A percentile compares a stretch with the other conserved stretches of the same genome.
These are phyloP conservation scores for Talaromyces thailandensis DNA, from an alignment of 495 filamentous ascomycete genomes.

Conservation along the genomic window DNA sequence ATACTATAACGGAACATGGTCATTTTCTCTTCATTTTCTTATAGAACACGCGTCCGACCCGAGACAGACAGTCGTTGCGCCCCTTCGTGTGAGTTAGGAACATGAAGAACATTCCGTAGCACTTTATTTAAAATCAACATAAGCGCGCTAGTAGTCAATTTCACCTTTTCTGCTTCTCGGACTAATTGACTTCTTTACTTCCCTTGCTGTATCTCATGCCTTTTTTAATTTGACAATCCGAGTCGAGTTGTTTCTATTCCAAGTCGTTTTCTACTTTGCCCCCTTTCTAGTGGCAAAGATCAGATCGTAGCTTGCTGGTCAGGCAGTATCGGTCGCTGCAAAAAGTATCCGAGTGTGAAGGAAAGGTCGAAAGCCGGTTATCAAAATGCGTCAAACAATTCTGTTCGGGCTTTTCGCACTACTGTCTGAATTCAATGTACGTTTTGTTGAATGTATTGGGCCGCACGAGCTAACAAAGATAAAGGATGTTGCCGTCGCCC, in stretches of 20 bases:
- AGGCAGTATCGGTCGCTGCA: neutral
- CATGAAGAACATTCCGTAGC: neutral
- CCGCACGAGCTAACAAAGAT: neutral
- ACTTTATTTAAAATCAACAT: neutral
- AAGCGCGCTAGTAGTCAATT: neutral
- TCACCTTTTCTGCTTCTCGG: neutral
- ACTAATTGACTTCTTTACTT: neutral
- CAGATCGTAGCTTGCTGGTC: neutral
- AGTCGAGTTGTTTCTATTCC: neutral
- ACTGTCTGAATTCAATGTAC: neutral
- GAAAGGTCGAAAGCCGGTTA: neutral
- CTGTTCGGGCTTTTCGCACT: neutral
- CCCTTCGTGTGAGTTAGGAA: neutral
- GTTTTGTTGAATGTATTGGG: neutral
- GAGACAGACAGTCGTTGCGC: neutral
- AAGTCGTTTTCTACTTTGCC: neutral
- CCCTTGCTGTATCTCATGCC: neutral
- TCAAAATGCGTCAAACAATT: neutral
- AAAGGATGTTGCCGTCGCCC: neutral
- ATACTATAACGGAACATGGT: neutral
- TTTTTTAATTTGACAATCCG: neutral
- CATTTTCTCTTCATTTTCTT: neutral
- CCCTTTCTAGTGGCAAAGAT: neutral
- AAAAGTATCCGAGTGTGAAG: neutral
- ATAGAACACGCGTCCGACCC: neutral